These are phyloP conservation scores for Helenozyma rhizophorensis DNA, from an alignment of 805 yeast species.

Conservation along the genomic window DNA sequence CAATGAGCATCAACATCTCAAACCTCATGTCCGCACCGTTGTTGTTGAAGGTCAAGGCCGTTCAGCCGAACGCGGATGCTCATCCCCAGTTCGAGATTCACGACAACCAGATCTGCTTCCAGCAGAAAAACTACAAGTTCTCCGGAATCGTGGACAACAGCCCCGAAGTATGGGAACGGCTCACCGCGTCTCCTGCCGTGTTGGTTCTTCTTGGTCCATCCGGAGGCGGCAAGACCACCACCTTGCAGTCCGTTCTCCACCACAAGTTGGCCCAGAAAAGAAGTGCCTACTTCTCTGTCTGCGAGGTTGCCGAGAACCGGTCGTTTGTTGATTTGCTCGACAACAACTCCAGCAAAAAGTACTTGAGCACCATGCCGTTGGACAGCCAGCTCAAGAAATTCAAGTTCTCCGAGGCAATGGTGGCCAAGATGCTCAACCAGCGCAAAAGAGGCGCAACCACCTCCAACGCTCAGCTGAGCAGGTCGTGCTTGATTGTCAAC, in stretches of 20 bases:
- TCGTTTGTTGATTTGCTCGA: constrained; percentile 24
- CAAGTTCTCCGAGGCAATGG: constrained; percentile 4
- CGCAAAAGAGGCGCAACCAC: constrained; percentile 20
- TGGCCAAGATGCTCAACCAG: constrained; percentile 13
- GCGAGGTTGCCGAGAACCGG: constrained; percentile 25
- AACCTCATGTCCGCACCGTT: constrained; percentile 16
- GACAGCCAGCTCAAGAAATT: constrained; percentile 12
- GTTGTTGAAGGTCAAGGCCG: constrained; percentile 22
- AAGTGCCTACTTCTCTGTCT: constrained; percentile 19
- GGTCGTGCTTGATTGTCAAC: constrained; percentile 25
- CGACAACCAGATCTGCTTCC: constrained; percentile 15
- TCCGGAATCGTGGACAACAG: constrained; percentile 12
- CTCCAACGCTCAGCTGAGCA: constrained; percentile 17
- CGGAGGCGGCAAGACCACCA: constrained; percentile 28
- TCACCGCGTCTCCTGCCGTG: constrained; percentile 6
- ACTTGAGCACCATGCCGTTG: constrained; percentile 11
- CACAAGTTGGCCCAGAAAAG: constrained; percentile 8
- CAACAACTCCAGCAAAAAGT: constrained; percentile 5
- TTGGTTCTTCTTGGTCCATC: constrained; percentile 11
- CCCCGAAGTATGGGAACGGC: constrained; percentile 3
- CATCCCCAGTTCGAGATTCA: constrained; percentile 10
- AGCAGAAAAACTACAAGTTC: constrained; percentile 20
- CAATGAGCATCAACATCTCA: neutral
- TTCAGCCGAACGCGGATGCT: constrained; percentile 1
- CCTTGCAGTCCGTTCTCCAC: constrained; percentile 17